These are phyloP conservation scores for Zea mays DNA, from an alignment of 176 grass and related monocot genomes.

Conservation along the genomic window DNA sequence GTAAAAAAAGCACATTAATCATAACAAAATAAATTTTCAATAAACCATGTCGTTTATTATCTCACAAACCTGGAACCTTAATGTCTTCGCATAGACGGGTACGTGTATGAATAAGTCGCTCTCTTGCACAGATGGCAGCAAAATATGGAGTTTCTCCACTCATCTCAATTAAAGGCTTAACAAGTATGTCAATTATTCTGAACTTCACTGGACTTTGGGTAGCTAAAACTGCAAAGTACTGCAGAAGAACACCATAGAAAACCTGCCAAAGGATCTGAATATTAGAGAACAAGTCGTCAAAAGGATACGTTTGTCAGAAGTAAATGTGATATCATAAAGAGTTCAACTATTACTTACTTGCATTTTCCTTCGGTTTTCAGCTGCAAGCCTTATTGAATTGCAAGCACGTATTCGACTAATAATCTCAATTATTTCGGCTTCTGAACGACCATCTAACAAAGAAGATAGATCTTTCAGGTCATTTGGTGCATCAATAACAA, in stretches of 20 bases:
- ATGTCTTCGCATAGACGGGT: conserved; percentile 75
- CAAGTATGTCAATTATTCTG: conserved; percentile 78
- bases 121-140: conserved; percentile 88
- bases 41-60: conserved; percentile 24
- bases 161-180: conserved; percentile 93
- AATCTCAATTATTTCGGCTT: conserved; percentile 78
- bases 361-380: conserved; percentile 94
- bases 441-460: conserved; percentile 79
- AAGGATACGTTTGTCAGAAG: background rate
- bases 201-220: conserved; percentile 67
- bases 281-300: conserved; percentile 17
- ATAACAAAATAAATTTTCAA: conserved; percentile 38
- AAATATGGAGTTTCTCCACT: conserved; percentile 94
- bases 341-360: conserved; percentile 51
- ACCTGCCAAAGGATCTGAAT: conserved; percentile 57
- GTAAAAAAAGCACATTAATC: conserved; percentile 4
- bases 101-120: conserved; percentile 66
- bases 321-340: conserved; percentile 4
- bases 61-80: conserved; percentile 66
- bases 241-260: conserved; percentile 90
- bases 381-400: conserved; percentile 86
- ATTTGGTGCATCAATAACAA: conserved; percentile 89
- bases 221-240: conserved; percentile 87
- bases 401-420: conserved; percentile 79
- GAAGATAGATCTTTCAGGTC: conserved; percentile 61